These are phyloP conservation scores for Epichloe hybrida DNA, from an alignment of 2,329 filamentous ascomycete species.

Conservation along the genomic window DNA sequence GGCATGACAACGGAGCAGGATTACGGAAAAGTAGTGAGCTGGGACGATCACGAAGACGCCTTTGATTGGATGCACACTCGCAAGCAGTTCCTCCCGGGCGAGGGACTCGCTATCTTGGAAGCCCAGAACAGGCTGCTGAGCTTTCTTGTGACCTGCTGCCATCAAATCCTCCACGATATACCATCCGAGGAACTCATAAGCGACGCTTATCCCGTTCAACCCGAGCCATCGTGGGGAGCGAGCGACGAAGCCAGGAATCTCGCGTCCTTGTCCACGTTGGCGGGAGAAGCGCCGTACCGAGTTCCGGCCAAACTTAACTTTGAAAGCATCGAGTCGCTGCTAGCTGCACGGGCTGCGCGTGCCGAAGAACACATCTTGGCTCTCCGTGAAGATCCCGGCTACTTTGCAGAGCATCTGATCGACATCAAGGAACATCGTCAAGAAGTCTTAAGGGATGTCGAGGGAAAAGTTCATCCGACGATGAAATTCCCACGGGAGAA, in stretches of 20 bases:
- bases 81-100: conserved; percentile 27
- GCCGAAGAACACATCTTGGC: conserved; percentile 41
- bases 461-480: conserved; percentile 17
- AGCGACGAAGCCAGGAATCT: conserved; percentile 19
- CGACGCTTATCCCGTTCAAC: conserved; percentile 19
- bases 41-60: conserved; percentile 22
- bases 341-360: conserved; percentile 25
- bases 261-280: conserved; percentile 25
- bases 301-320: conserved; percentile 34
- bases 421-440: conserved; percentile 33
- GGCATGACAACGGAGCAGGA: conserved; percentile 12
- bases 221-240: conserved; percentile 21
- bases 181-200: conserved; percentile 14
- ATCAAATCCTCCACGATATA: conserved; percentile 38
- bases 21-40: conserved; percentile 24
- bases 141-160: conserved; percentile 36
- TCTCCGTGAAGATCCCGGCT: conserved; percentile 44
- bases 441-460: conserved; percentile 27
- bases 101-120: conserved; percentile 37
- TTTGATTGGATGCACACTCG: conserved; percentile 21
- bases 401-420: conserved; percentile 32
- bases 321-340: conserved; percentile 26
- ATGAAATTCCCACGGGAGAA: conserved; percentile 6
- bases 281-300: conserved; percentile 39
- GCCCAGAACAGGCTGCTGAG: conserved; percentile 31